A percentile compares a stretch with the other conserved stretches of the same genome.
Conservation (phyloP, 2,329 filamentous ascomycete genomes). For the Rutstroemia sp. region DNA sequence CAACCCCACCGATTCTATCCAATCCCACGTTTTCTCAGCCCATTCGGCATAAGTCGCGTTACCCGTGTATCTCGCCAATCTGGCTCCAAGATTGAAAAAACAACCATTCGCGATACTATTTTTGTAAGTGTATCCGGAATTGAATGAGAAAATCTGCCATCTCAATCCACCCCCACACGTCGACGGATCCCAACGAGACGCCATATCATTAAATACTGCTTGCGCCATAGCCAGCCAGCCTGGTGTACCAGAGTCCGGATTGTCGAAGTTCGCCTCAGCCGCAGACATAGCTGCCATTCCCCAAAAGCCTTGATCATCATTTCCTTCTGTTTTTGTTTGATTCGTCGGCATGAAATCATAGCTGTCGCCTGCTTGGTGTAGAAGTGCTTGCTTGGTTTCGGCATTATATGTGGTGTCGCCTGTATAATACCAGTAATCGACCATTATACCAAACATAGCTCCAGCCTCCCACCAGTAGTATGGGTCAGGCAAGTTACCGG, state of each 20-base stretch:
- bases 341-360: slow-evolving; percentile 71
- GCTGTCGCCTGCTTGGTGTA: slow-evolving; percentile 64
- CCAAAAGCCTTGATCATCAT: slow-evolving; percentile 71
- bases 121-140: slow-evolving; percentile 73
- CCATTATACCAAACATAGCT: slow-evolving; percentile 62
- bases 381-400: slow-evolving; percentile 50
- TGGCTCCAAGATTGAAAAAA: slow-evolving; percentile 55
- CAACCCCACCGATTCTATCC: slow-evolving; percentile 50
- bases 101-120: slow-evolving; percentile 55
- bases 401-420: slow-evolving; percentile 64
- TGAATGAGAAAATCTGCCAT: slow-evolving; percentile 81
- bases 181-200: slow-evolving; percentile 59
- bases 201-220: slow-evolving; percentile 65
- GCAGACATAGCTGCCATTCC: slow-evolving; percentile 62
- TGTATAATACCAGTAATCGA: slow-evolving; percentile 82
- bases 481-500: slow-evolving; percentile 39
- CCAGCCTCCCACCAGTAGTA: slow-evolving; percentile 47
- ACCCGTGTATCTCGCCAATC: slow-evolving; percentile 67
- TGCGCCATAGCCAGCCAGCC: slow-evolving; percentile 66
- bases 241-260: slow-evolving; percentile 47
- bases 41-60: slow-evolving; percentile 71
- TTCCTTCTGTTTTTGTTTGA: slow-evolving; percentile 52
- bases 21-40: slow-evolving; percentile 66
- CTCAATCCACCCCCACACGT: slow-evolving; percentile 68
- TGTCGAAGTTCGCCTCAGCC: slow-evolving; percentile 55